Evolutionary conservation across 768 basidiomycete genomes (phyloP).

Genomic region (Tylopilus sp.): DNA sequence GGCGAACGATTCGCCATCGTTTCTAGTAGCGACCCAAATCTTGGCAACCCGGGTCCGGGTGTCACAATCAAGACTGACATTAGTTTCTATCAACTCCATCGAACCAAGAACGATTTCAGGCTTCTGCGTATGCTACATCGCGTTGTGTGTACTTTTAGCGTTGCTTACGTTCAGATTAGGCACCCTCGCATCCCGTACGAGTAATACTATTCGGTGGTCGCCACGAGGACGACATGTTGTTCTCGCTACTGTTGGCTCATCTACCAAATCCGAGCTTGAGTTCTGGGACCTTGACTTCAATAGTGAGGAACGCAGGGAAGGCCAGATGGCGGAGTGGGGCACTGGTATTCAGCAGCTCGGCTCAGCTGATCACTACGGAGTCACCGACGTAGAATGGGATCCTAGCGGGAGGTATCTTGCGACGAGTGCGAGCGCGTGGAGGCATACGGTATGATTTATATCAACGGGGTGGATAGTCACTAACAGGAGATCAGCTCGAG

Average conservation of each 20-base stretch:
- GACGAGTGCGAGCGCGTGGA: conserved; percentile 93
- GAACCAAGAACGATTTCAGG: conserved; percentile 90
- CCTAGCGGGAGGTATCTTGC: conserved; percentile 92
- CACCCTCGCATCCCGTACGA: conserved; percentile 75
- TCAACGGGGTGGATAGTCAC: conserved; percentile 2
- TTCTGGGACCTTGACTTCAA: conserved; percentile 99
- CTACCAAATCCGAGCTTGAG: conserved; percentile 93
- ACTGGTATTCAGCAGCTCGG: conserved; percentile 81
- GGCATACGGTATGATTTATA: conserved; percentile 68
- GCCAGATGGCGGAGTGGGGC: conserved; percentile 69
- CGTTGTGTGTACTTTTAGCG: background rate
- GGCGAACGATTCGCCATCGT: conserved; percentile 96
- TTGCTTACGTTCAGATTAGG: conserved; percentile 41
- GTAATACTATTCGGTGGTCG: conserved; percentile 95
- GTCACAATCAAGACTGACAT: conserved; percentile 95
- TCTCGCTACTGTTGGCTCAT: conserved; percentile 92
- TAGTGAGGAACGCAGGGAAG: conserved; percentile 49
- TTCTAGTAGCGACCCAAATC: conserved; percentile 89
- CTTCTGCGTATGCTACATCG: conserved; percentile 61
- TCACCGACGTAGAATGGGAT: conserved; percentile 99
- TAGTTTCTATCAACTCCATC: conserved; percentile 93
- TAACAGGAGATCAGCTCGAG: conserved; percentile 63
- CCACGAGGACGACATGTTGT: conserved; percentile 95
- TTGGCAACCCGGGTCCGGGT: conserved; percentile 85
- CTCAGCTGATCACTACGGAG: conserved; percentile 91